phyloP scores from a whole-genome alignment of 257 asterid genomes.

The Solanum raphanifolium region DNA sequence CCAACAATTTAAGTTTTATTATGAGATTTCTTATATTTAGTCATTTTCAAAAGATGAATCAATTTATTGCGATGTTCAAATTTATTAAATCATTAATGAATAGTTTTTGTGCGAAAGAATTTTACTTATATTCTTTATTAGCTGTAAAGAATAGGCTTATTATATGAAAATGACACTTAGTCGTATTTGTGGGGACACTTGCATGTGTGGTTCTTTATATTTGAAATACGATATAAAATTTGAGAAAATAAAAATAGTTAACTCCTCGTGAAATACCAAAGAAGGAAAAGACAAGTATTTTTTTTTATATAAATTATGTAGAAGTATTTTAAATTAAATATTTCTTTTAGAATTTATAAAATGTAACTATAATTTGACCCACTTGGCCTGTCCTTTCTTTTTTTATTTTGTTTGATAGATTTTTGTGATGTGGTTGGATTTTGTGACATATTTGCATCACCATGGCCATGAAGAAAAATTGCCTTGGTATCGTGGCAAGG shows the following conservation, averaged over 20 bases:
- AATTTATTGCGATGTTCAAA: background rate
- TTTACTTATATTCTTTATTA: background rate
- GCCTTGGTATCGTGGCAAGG: constrained; percentile 95
- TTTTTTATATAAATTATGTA: background rate
- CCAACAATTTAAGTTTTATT: background rate
- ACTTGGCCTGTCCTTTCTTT: background rate
- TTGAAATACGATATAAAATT: background rate
- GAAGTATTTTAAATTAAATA: background rate
- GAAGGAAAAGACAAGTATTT: background rate
- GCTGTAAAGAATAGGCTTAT: background rate
- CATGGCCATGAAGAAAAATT: constrained; percentile 72
- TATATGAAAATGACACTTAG: background rate
- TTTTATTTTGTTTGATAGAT: constrained; percentile 23
- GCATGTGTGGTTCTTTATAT: background rate
- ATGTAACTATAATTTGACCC: background rate
- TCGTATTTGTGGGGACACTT: background rate
- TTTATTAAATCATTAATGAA: background rate
- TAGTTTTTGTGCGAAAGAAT: background rate
- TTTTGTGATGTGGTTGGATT: constrained; percentile 74
- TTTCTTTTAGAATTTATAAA: background rate
- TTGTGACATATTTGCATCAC: constrained; percentile 77
- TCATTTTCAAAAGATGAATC: background rate
- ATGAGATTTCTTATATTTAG: background rate
- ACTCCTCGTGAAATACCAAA: background rate
- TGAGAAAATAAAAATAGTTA: background rate